phyloP scores from a whole-genome alignment of 2,329 filamentous ascomycete species.

The Colletotrichum lini region DNA sequence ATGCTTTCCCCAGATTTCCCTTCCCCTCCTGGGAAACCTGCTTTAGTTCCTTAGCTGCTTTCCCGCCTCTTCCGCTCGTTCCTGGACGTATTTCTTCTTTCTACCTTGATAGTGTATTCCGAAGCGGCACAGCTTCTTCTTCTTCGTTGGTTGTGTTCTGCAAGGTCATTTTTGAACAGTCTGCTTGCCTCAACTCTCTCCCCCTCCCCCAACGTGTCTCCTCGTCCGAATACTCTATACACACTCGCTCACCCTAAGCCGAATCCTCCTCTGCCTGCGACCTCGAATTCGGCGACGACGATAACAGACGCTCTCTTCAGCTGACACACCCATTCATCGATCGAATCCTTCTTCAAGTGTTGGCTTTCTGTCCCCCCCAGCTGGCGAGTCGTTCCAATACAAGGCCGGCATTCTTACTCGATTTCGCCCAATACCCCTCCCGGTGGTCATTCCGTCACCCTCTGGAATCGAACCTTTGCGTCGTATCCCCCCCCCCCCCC shows the following conservation, averaged over 20 bases:
- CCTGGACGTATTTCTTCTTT: background rate
- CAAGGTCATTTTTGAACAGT: background rate
- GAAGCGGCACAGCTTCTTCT: background rate
- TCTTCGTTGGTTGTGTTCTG: background rate
- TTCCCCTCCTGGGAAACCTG: conserved; percentile 12
- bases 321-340: background rate
- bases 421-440: background rate
- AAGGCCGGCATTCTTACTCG: background rate
- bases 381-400: background rate
- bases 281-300: background rate
- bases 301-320: background rate
- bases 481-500: too few species aligned
- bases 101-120: background rate
- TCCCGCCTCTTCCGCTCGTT: conserved; percentile 24
- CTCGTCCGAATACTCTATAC: background rate
- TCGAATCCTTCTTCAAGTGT: background rate
- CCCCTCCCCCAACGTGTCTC: too few species aligned
- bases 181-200: background rate
- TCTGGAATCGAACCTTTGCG: background rate
- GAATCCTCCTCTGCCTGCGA: background rate
- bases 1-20: conserved; percentile 34
- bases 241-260: background rate
- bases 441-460: too few species aligned
- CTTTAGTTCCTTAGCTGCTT: background rate
- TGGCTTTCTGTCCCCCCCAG: background rate